These are phyloP conservation scores for Lentinula sp. DNA, from an alignment of 768 basidiomycete genomes.

Conservation along the genomic window DNA sequence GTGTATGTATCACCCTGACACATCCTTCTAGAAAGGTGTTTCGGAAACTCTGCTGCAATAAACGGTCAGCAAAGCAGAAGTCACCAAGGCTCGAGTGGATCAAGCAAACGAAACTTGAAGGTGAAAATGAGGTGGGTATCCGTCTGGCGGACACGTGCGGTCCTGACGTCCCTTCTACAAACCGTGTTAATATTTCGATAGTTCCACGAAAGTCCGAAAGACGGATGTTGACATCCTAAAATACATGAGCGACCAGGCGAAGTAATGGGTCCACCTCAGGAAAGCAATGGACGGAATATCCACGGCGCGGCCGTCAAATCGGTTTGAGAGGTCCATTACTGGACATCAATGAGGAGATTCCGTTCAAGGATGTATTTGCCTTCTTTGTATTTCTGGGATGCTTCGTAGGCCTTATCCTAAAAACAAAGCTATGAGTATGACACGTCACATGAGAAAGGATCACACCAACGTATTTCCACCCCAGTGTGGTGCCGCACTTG, in stretches of 20 bases:
- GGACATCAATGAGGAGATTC: constrained; percentile 81
- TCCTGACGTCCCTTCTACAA: constrained; percentile 4
- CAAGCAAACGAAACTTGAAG: not conserved
- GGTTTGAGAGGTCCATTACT: constrained; percentile 33
- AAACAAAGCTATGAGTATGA: constrained; percentile 7
- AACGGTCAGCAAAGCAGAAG: constrained; percentile 3
- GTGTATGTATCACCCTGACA: not conserved
- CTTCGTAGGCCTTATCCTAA: constrained; percentile 89
- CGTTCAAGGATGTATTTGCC: constrained; percentile 97
- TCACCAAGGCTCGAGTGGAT: not conserved
- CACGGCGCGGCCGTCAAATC: constrained; percentile 1
- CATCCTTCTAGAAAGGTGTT: not conserved
- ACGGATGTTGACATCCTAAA: constrained; percentile 4
- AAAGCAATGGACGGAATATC: constrained; percentile 8
- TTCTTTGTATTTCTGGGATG: constrained; percentile 95
- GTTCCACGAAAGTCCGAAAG: not conserved
- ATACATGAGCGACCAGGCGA: constrained; percentile 13
- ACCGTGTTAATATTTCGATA: not conserved
- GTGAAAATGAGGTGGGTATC: not conserved
- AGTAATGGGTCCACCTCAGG: constrained; percentile 6
- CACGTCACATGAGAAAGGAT: constrained; percentile 3
- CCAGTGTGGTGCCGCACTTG: constrained; percentile 82
- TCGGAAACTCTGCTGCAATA: not conserved
- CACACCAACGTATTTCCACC: constrained; percentile 96
- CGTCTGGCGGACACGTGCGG: not conserved